Evolutionary conservation across 2,329 filamentous ascomycete species (phyloP), one percentile per base, ranked within the genome.

Genomic region (Madurella mycetomatis): DNA sequence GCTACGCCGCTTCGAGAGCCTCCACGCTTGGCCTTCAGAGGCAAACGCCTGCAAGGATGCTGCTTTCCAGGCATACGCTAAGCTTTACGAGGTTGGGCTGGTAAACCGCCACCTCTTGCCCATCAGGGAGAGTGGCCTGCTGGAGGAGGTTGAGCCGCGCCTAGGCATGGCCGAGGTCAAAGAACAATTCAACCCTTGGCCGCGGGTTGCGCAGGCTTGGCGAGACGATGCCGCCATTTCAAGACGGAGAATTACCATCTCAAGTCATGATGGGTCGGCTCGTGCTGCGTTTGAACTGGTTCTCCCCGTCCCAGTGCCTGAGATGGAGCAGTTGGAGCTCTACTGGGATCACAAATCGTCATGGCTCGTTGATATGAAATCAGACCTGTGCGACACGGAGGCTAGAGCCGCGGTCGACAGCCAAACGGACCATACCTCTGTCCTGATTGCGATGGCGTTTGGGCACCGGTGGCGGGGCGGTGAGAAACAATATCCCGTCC

Each of bases 61-160:
- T 1, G 87, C 90, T 0, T 94, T 95, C 57, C 82, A 89, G 64
- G 88, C 91, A 1, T 96, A 92, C 65, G 71, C 81, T 18, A 76
- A 76, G 5, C 75, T 97, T 0, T 84, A 92, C 65, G 62, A 80
- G 8, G 85, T 81, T 25, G 86, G 87, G 0, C 73, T 96, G 5
- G 70, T 97, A 1, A 91, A 89, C 57, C 82, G 95, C 13, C 78
- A 95, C 62, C 71, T 96, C 0, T 75, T 96, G 41, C 92, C 92
- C 9, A 72, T 78, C 13, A 70, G 69, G 51, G 69, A 73, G 9
- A 67, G 74, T 2, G 73, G 74, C n/a, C 60, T 70, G 9, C 57
- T 68, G 3, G 63, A 70, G 2, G 71, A 69, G 0, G 61, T 77
- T 1, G 71, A 76, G 34, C 65, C 66, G 2, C 70, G 75, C 1